Evolutionary conservation across 202 grass and related monocot genomes (phyloP).

Genomic region (Carex arenaria): DNA sequence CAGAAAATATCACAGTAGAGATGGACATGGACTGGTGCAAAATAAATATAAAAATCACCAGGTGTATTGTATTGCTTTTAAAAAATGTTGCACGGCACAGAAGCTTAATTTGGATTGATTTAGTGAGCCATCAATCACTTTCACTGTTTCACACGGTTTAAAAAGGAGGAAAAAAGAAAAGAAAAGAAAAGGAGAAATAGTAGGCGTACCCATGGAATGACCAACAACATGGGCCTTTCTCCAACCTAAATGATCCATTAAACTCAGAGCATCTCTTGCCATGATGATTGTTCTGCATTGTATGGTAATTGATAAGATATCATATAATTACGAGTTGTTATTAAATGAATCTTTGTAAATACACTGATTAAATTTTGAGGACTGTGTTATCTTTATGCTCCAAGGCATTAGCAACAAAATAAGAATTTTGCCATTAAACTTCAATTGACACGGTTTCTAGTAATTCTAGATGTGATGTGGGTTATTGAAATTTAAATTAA

Average conservation of each 20-base stretch:
- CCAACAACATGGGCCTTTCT: conserved; percentile 90
- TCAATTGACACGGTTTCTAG: background rate
- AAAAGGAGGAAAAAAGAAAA: background rate
- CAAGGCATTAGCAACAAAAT: background rate
- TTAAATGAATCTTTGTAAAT: background rate
- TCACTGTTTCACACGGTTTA: background rate
- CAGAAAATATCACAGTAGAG: background rate
- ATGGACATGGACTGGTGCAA: background rate
- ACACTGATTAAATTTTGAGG: no score
- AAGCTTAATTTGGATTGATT: conserved; percentile 6
- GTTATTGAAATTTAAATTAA: background rate
- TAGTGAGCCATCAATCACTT: conserved; percentile 20
- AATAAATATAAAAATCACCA: background rate
- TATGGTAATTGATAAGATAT: background rate
- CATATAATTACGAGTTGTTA: background rate
- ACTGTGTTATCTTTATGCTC: no score
- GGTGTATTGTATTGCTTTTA: background rate
- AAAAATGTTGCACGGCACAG: background rate
- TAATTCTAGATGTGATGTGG: background rate
- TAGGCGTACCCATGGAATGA: conserved; percentile 77
- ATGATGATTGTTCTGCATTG: conserved; percentile 77
- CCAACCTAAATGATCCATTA: conserved; percentile 93
- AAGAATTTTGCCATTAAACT: background rate
- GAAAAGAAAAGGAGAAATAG: background rate
- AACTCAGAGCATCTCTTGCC: conserved; percentile 66